Conservation (phyloP, 192 early-diverging fungal species). For the Coemansia sp. region DNA sequence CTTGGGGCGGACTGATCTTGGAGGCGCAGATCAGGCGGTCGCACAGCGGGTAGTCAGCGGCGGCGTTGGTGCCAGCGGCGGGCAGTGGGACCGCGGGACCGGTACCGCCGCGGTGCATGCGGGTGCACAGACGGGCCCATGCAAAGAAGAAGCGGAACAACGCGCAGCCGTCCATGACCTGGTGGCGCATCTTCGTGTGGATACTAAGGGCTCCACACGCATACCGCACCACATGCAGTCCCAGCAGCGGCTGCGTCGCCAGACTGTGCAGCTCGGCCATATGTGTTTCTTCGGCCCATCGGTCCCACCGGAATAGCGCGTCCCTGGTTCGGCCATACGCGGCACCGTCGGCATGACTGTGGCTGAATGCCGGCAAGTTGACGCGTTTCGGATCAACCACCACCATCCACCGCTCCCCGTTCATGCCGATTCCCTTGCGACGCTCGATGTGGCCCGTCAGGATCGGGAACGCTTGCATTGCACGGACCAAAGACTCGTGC, state of each 20-base stretch:
- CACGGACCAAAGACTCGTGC: conserved; percentile 12
- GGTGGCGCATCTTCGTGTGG: conserved; percentile 40
- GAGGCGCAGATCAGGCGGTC: conserved; percentile 2
- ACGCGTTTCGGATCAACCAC: conserved; percentile 21
- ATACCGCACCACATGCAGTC: conserved; percentile 30
- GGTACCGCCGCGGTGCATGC: conserved; percentile 1
- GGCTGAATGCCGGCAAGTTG: conserved; percentile 40
- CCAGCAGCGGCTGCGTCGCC: conserved; percentile 19
- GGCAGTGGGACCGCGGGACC: too few species aligned
- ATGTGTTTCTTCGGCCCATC: conserved; percentile 19
- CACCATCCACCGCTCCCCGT: conserved; percentile 5
- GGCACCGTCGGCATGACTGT: not conserved
- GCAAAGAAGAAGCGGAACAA: conserved; percentile 26
- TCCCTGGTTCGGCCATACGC: conserved; percentile 7
- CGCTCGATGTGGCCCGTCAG: not conserved
- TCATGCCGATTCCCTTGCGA: too few species aligned
- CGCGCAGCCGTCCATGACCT: conserved; percentile 29
- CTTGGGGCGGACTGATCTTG: not conserved
- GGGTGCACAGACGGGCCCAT: conserved; percentile 22
- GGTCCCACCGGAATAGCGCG: conserved; percentile 11
- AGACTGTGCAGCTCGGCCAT: conserved; percentile 10
- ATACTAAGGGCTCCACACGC: conserved; percentile 35
- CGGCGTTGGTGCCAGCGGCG: too few species aligned
- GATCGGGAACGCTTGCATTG: conserved; percentile 24
- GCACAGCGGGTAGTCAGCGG: not conserved